Evolutionary conservation across 2,329 filamentous ascomycete species (phyloP).

Genomic region (Pestalotiopsis fici): DNA sequence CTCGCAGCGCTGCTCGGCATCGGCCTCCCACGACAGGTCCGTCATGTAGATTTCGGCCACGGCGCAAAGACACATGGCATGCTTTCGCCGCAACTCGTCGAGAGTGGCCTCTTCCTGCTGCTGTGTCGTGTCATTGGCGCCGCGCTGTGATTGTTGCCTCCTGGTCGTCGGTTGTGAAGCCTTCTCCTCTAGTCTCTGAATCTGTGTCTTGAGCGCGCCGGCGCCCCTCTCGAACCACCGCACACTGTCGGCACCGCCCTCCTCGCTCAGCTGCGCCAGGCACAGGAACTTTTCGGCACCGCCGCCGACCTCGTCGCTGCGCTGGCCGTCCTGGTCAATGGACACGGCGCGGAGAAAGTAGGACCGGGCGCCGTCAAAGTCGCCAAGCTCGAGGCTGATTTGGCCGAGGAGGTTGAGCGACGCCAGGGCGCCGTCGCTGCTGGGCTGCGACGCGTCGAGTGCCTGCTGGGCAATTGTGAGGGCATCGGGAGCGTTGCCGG

Average conservation of each 20-base stretch:
- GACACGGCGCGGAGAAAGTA: slow-evolving; percentile 74
- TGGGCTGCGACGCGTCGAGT: slow-evolving; percentile 23
- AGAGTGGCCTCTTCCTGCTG: slow-evolving; percentile 40
- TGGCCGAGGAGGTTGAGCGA: slow-evolving; percentile 79
- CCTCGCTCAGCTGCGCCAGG: slow-evolving; percentile 84
- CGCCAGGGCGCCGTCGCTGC: slow-evolving; percentile 55
- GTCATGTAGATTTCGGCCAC: slow-evolving; percentile 99
- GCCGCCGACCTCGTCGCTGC: slow-evolving; percentile 72
- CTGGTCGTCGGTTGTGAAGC: slow-evolving; percentile 20
- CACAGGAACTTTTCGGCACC: slow-evolving; percentile 94
- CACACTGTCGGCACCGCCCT: slow-evolving; percentile 67
- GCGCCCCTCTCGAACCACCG: slow-evolving; percentile 72
- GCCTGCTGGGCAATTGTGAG: slow-evolving; percentile 28
- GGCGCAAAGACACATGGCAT: slow-evolving; percentile 90
- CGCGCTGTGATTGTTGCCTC: slow-evolving; percentile 31
- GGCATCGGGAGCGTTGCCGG: slow-evolving; percentile 29
- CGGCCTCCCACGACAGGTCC: slow-evolving; percentile 88
- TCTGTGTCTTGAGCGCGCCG: slow-evolving; percentile 69
- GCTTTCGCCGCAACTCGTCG: slow-evolving; percentile 74
- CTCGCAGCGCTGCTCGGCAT: slow-evolving; percentile 89
- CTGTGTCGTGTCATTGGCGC: slow-evolving; percentile 4
- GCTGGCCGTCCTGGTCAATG: slow-evolving; percentile 74
- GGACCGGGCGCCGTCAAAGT: slow-evolving; percentile 71
- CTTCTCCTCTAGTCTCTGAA: slow-evolving; percentile 60
- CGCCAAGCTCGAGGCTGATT: slow-evolving; percentile 79